Conservation (phyloP, 1,284 basidiomycete genomes). For the Cryptococcus wingfieldii region DNA sequence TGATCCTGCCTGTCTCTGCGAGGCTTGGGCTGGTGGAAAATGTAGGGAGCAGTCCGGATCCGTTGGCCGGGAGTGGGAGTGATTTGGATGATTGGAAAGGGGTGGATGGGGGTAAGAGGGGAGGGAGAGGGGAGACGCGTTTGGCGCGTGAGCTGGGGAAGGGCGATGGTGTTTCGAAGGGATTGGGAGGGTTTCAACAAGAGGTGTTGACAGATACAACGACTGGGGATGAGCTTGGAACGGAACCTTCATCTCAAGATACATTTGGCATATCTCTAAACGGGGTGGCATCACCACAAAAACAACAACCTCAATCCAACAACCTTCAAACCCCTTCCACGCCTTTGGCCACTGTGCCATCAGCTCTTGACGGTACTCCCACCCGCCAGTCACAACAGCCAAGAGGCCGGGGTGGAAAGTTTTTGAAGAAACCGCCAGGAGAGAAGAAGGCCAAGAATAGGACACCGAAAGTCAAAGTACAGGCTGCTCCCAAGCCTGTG, state of each 20-base stretch:
- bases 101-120: background rate
- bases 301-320: background rate
- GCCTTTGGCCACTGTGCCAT: background rate
- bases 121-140: background rate
- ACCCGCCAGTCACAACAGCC: background rate
- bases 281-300: background rate
- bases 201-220: background rate
- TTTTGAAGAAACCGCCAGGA: no score
- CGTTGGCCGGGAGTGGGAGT: slow-evolving; percentile 1
- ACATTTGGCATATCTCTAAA: background rate
- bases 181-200: background rate
- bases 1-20: background rate
- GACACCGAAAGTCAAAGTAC: no score
- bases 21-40: background rate
- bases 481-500: no score
- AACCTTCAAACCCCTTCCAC: background rate
- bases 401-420: background rate
- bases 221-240: background rate
- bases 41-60: slow-evolving; percentile 3
- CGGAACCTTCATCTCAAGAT: background rate
- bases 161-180: background rate
- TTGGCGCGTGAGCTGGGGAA: background rate
- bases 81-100: background rate
- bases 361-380: background rate
- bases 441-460: no score